These are phyloP conservation scores for Penicillium lagena DNA, from an alignment of 495 filamentous ascomycete species.

Conservation along the genomic window DNA sequence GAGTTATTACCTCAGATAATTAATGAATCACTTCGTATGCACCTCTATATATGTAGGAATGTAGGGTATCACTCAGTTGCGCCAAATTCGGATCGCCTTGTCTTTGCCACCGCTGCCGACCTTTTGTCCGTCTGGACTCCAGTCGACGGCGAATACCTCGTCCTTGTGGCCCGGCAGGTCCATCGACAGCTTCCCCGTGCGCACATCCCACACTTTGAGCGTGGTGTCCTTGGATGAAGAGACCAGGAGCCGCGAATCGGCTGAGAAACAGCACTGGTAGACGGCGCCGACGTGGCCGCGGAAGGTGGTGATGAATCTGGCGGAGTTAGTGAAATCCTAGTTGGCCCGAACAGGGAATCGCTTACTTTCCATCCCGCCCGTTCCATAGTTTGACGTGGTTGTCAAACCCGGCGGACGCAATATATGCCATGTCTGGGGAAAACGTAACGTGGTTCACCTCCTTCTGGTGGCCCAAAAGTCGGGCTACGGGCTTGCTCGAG, in stretches of 20 bases:
- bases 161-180: slow-evolving; percentile 94
- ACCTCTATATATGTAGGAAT: too few species aligned
- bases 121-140: slow-evolving; percentile 78
- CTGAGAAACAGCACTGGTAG: slow-evolving; percentile 83
- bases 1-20: not conserved
- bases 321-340: not conserved
- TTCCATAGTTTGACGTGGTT: slow-evolving; percentile 90
- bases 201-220: slow-evolving; percentile 87
- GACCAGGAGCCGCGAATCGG: slow-evolving; percentile 80
- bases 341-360: not conserved
- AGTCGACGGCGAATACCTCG: slow-evolving; percentile 91
- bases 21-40: too few species aligned
- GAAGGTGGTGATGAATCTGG: slow-evolving; percentile 73
- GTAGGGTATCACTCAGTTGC: slow-evolving; percentile 42
- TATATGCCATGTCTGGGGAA: slow-evolving; percentile 77
- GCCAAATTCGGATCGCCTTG: slow-evolving; percentile 83
- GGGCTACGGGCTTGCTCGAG: slow-evolving; percentile 76
- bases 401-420: slow-evolving; percentile 86
- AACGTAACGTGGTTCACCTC: slow-evolving; percentile 94
- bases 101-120: slow-evolving; percentile 91
- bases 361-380: slow-evolving; percentile 57
- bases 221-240: slow-evolving; percentile 90
- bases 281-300: slow-evolving; percentile 91
- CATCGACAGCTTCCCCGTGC: slow-evolving; percentile 71
- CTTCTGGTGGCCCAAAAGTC: slow-evolving; percentile 90